Conservation (phyloP, 306 rosid species). For the Hippophae tibetana region DNA sequence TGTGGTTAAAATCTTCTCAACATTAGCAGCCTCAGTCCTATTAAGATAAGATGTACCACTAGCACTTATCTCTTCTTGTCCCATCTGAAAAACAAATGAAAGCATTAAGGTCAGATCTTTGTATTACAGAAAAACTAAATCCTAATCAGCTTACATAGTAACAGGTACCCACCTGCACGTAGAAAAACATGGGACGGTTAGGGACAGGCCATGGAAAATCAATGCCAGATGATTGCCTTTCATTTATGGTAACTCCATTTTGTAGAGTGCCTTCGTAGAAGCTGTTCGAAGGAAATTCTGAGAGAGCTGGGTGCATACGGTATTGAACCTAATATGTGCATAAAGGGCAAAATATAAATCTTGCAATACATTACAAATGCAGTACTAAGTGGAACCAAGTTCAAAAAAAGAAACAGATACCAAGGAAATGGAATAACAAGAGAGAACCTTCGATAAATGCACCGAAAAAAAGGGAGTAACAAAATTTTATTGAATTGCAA, state of each 20-base stretch:
- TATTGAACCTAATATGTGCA: slow-evolving; percentile 63
- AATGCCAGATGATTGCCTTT: slow-evolving; percentile 87
- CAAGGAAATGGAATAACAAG: no score
- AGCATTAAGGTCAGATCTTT: background rate
- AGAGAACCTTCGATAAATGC: no score
- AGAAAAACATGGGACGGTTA: slow-evolving; percentile 96
- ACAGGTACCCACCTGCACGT: slow-evolving; percentile 69
- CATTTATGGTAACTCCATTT: slow-evolving; percentile 95
- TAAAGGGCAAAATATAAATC: slow-evolving; percentile 4
- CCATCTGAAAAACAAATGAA: slow-evolving; percentile 60
- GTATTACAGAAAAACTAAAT: background rate
- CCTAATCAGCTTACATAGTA: background rate
- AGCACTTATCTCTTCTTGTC: slow-evolving; percentile 99
- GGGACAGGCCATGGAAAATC: slow-evolving; percentile 99
- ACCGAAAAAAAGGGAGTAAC: no score
- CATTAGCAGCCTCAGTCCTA: slow-evolving; percentile 99
- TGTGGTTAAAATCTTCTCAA: slow-evolving; percentile 95
- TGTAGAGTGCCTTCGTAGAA: slow-evolving; percentile 96
- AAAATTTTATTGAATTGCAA: no score
- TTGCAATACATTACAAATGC: background rate
- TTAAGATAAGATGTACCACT: slow-evolving; percentile 95
- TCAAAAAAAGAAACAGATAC: no score
- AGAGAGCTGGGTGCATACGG: slow-evolving; percentile 98
- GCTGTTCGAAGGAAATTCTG: slow-evolving; percentile 97
- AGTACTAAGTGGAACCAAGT: no score